Conservation (phyloP, 306 rosid genomes). For the Glycine tomentella region DNA sequence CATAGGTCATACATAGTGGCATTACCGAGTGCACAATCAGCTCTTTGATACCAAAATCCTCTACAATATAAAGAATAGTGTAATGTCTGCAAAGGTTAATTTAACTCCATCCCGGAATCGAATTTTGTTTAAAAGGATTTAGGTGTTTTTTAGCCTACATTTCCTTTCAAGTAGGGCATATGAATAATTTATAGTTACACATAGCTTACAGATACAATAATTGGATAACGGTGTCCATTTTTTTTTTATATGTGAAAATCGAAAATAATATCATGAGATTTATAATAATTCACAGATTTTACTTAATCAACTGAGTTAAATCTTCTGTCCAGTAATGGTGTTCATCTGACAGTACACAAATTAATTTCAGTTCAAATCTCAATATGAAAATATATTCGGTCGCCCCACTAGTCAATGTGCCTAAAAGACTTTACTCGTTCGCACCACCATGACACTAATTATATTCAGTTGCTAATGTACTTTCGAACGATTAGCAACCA, state of each 20-base stretch:
- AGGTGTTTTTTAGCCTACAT: constrained; percentile 31
- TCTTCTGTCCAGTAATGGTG: too few relatives aligned
- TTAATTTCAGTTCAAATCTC: background rate
- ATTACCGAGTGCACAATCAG: constrained; percentile 22
- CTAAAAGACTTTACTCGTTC: background rate
- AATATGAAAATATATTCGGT: background rate
- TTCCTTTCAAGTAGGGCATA: constrained; percentile 10
- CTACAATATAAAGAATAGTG: constrained; percentile 18
- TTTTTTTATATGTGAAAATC: too few relatives aligned
- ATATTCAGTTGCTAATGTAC: background rate
- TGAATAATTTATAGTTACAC: constrained; percentile 12
- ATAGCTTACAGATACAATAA: background rate
- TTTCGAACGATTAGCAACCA: background rate
- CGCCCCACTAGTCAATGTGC: background rate
- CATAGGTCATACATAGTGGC: background rate
- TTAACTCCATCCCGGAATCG: constrained; percentile 9
- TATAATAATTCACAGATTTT: too few relatives aligned
- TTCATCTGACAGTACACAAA: too few relatives aligned
- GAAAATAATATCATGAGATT: too few relatives aligned
- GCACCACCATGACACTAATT: background rate
- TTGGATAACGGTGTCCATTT: background rate
- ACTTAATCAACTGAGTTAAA: too few relatives aligned
- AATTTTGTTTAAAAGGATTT: constrained; percentile 40
- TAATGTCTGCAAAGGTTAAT: constrained; percentile 39
- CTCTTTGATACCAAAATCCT: constrained; percentile 12